Evolutionary conservation across 495 filamentous ascomycete species (phyloP).

Genomic region (Lophiotrema nucula): DNA sequence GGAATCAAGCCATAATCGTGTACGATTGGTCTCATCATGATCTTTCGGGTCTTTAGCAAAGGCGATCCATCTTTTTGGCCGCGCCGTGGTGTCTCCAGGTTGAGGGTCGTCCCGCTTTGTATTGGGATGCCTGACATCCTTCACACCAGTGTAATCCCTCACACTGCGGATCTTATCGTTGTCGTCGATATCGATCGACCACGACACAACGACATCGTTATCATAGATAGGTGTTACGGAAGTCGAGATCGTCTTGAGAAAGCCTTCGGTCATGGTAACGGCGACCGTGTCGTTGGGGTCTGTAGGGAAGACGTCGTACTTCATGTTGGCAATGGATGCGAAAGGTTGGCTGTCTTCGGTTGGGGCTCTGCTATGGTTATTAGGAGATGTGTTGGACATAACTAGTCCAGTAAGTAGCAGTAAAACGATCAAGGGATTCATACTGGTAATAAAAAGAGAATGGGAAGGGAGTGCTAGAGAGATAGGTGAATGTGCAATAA

Average conservation of each 20-base stretch:
- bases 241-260: not conserved
- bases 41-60: not conserved
- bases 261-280: not conserved
- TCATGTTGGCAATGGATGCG: too few relatives aligned
- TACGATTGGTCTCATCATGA: not conserved
- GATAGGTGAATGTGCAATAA: too few relatives aligned
- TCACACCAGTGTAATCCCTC: not conserved
- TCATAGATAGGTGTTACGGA: not conserved
- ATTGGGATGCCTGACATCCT: not conserved
- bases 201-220: not conserved
- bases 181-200: not conserved
- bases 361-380: too few relatives aligned
- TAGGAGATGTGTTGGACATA: too few relatives aligned
- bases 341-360: too few relatives aligned
- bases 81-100: not conserved
- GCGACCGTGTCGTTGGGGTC: not conserved
- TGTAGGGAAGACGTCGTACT: not conserved
- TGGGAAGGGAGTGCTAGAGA: too few relatives aligned
- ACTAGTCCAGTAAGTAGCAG: too few relatives aligned
- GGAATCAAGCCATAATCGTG: not conserved
- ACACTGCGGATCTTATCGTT: not conserved
- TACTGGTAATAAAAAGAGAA: too few relatives aligned
- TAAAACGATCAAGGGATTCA: too few relatives aligned
- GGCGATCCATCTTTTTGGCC: too few relatives aligned
- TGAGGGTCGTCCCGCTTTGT: not conserved